Evolutionary conservation across 306 rosid genomes (phyloP).

Genomic region (Sicyos baderoa): DNA sequence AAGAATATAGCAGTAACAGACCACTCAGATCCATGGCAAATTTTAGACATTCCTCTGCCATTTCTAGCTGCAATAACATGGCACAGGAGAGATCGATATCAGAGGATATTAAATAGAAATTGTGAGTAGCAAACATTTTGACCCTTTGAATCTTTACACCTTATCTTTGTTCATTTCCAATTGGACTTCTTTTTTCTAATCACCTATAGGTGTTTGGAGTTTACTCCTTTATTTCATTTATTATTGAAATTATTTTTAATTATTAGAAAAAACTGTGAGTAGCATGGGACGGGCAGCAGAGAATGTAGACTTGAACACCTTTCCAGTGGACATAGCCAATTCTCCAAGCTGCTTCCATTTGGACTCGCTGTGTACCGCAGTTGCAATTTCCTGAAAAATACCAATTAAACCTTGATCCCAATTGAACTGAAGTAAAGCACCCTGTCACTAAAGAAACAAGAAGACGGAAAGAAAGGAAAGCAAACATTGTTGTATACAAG

Average conservation of each 20-base stretch:
- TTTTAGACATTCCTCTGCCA: constrained; percentile 96
- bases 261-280: neutral
- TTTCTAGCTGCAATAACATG: constrained; percentile 66
- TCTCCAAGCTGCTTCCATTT: constrained; percentile 98
- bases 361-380: constrained; percentile 62
- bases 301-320: constrained; percentile 36
- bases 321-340: constrained; percentile 82
- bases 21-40: constrained; percentile 96
- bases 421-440: neutral
- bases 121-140: neutral
- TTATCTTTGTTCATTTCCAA: no score
- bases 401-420: neutral
- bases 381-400: constrained; percentile 68
- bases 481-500: neutral
- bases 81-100: constrained; percentile 6
- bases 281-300: neutral
- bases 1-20: constrained; percentile 88
- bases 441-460: constrained; percentile 5
- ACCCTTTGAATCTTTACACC: no score
- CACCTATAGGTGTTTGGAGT: no score
- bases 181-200: no score
- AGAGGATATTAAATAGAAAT: neutral
- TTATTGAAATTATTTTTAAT: no score
- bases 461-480: neutral
- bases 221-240: no score